These are phyloP conservation scores for Toxicodendron radicans DNA, from an alignment of 345 rosid genomes.

Conservation along the genomic window DNA sequence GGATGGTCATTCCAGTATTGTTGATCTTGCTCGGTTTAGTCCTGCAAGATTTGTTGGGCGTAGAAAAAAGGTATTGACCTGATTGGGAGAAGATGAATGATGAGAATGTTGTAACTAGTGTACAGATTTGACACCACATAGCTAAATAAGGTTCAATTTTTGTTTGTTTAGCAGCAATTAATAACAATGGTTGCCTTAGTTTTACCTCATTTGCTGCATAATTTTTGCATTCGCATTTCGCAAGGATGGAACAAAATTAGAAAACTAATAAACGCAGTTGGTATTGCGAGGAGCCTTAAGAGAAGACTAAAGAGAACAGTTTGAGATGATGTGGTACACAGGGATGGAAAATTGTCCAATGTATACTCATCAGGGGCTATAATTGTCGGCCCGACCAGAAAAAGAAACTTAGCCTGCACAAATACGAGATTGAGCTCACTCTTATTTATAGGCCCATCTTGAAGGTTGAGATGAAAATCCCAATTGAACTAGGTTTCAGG, in stretches of 20 bases:
- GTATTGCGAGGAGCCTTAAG: not conserved
- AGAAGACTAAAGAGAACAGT: too few species aligned
- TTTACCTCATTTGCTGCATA: not conserved
- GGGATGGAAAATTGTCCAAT: not conserved
- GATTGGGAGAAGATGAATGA: not conserved
- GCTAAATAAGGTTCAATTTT: not conserved
- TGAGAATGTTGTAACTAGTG: not conserved
- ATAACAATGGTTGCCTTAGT: not conserved
- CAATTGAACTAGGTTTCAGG: not conserved
- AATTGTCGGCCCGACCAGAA: not conserved
- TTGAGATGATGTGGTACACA: too few species aligned
- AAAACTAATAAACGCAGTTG: not conserved
- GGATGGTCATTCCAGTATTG: conserved; percentile 55
- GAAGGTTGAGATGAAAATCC: not conserved
- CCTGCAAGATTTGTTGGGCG: conserved; percentile 60
- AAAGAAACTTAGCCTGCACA: not conserved
- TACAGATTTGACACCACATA: not conserved
- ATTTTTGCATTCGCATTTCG: not conserved
- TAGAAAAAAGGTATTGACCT: conserved; percentile 8
- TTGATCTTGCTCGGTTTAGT: conserved; percentile 69
- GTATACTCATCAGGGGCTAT: too few species aligned
- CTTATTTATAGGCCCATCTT: not conserved
- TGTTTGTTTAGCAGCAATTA: not conserved
- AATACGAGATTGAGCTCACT: not conserved
- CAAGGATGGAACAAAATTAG: not conserved